These are phyloP conservation scores for Trichomonas vaginalis DNA, from an alignment of 208 protist genomes.

Conservation along the genomic window DNA sequence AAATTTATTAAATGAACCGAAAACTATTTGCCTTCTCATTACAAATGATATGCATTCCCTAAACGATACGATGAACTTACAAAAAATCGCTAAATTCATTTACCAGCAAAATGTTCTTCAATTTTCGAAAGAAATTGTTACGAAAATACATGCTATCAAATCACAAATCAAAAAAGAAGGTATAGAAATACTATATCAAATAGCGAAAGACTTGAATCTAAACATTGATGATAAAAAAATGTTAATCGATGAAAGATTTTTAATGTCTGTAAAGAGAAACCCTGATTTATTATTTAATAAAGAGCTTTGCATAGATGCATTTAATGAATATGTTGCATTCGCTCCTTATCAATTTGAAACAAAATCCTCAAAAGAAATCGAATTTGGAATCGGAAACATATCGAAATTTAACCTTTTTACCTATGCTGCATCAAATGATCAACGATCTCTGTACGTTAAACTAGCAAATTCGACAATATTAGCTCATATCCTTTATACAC, in stretches of 20 bases:
- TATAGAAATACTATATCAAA: not conserved
- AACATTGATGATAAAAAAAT: not conserved
- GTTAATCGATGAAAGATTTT: not conserved
- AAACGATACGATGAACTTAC: not conserved
- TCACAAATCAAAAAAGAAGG: not conserved
- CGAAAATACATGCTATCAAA: not conserved
- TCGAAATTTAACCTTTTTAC: not conserved
- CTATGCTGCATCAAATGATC: not conserved
- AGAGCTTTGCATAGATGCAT: not conserved
- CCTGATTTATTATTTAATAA: not conserved
- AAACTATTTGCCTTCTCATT: not conserved
- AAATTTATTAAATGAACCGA: not conserved
- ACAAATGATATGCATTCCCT: not conserved
- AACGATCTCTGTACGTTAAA: not conserved
- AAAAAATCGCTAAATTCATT: not conserved
- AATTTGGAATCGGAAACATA: not conserved
- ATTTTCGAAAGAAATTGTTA: not conserved
- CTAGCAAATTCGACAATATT: not conserved
- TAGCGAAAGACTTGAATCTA: not conserved
- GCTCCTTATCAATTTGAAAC: not conserved
- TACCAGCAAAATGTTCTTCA: not conserved
- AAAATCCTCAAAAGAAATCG: not conserved
- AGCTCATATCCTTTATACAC: not conserved
- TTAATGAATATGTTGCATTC: not conserved
- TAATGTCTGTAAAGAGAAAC: not conserved